Conservation (phyloP, 2,329 filamentous ascomycete genomes). For the Claviceps cyperi region DNA sequence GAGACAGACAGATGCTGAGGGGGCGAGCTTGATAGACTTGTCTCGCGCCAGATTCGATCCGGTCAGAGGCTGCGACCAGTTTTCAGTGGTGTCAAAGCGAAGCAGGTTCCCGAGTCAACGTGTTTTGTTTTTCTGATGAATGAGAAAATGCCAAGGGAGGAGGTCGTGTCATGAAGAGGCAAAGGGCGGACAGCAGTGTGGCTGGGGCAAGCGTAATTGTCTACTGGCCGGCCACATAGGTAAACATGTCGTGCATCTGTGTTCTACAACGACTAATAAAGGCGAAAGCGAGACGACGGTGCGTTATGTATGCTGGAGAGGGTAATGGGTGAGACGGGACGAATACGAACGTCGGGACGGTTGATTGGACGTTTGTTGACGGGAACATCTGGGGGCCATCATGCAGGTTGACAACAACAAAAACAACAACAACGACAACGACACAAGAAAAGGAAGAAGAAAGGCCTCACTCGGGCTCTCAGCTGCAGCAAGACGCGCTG, state of each 20-base stretch:
- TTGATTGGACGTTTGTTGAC: background rate
- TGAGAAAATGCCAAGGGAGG: background rate
- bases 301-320: background rate
- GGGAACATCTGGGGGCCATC: background rate
- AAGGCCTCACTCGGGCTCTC: background rate
- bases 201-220: background rate
- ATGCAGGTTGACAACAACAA: background rate
- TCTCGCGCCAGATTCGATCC: background rate
- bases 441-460: background rate
- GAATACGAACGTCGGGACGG: background rate
- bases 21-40: background rate
- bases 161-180: background rate
- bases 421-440: no score
- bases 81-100: background rate
- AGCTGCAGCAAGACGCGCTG: background rate
- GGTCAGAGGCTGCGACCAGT: background rate
- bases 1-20: background rate
- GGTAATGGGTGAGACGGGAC: background rate
- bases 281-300: background rate
- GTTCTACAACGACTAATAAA: background rate
- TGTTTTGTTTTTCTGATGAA: background rate
- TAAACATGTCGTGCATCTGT: background rate
- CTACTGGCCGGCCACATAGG: background rate
- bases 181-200: constrained; percentile 3
- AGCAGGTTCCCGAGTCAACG: background rate